These are phyloP conservation scores for Cytospora mali DNA, from an alignment of 2,329 filamentous ascomycete genomes.

Conservation along the genomic window DNA sequence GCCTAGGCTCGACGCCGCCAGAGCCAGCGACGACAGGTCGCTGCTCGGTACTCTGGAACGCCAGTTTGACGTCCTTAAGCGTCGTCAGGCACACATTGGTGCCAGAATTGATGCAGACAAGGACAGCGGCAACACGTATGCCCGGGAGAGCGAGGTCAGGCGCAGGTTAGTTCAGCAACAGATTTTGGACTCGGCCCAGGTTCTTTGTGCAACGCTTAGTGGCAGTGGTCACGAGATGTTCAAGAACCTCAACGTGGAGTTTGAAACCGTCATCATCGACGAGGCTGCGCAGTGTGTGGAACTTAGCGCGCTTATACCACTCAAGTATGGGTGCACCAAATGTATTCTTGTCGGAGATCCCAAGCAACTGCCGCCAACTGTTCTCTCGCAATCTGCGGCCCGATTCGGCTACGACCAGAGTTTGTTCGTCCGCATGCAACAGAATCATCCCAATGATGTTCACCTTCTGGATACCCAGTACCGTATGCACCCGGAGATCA, in stretches of 20 bases:
- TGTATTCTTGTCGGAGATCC: conserved; percentile 97
- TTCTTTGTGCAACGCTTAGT: conserved; percentile 92
- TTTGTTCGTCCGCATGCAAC: conserved; percentile 97
- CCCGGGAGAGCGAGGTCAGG: conserved; percentile 83
- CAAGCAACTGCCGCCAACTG: conserved; percentile 94
- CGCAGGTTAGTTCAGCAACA: conserved; percentile 85
- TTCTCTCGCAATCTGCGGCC: conserved; percentile 90
- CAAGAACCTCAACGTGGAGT: conserved; percentile 89
- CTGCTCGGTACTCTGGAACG: conserved; percentile 64
- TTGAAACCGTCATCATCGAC: conserved; percentile 97
- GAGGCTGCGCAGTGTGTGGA: conserved; percentile 98
- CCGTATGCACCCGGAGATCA: conserved; percentile 98
- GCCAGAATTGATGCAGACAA: conserved; percentile 84
- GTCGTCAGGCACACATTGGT: conserved; percentile 73
- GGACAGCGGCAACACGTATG: conserved; percentile 79
- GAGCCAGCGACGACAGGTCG: conserved; percentile 54
- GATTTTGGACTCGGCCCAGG: conserved; percentile 86
- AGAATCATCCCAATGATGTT: conserved; percentile 82
- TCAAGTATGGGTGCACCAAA: conserved; percentile 96
- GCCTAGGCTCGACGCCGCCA: conserved; percentile 69
- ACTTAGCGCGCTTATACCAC: conserved; percentile 89
- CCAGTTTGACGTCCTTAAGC: conserved; percentile 77
- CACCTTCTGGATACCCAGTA: conserved; percentile 98
- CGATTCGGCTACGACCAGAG: conserved; percentile 96
- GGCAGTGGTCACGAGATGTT: conserved; percentile 98